A percentile compares a stretch with the other conserved stretches of the same genome.
Evolutionary conservation across 2,329 filamentous ascomycete species (phyloP).

Genomic region (Talaromyces sp.): DNA sequence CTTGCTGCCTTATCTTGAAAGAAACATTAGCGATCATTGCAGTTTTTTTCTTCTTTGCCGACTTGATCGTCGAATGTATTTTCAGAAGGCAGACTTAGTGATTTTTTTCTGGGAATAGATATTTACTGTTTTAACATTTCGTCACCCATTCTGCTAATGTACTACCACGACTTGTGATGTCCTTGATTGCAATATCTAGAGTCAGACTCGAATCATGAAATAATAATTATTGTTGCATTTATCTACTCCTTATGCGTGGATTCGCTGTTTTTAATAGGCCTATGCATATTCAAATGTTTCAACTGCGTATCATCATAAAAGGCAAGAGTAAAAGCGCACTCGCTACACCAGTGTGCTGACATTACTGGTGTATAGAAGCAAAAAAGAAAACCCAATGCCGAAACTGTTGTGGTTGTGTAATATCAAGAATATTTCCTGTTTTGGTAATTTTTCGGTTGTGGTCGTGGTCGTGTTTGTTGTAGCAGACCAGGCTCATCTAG

Average conservation of each 20-base stretch:
- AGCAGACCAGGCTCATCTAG: too few species aligned
- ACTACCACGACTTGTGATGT: neutral
- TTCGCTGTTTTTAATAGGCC: too few species aligned
- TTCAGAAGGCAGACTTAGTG: neutral
- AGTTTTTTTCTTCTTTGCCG: neutral
- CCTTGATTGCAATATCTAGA: too few species aligned
- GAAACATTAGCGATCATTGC: neutral
- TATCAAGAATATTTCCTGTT: too few species aligned
- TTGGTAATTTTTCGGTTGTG: too few species aligned
- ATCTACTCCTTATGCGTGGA: neutral
- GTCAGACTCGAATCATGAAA: neutral
- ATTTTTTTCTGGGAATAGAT: neutral
- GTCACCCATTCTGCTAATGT: neutral
- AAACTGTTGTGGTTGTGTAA: too few species aligned
- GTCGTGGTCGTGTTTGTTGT: too few species aligned
- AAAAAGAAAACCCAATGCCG: too few species aligned
- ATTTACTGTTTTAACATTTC: neutral
- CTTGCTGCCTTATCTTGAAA: conserved; percentile 41
- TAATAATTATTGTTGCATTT: neutral
- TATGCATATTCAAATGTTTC: too few species aligned
- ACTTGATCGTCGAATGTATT: neutral
- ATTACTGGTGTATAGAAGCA: too few species aligned
- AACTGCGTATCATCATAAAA: neutral
- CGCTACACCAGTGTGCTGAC: too few species aligned
- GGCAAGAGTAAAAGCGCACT: neutral